Percentiles rank a stretch among this genome's conserved stretches.
phyloP scores from a whole-genome alignment of 1,139 yeast species.

The Diutina ranongensis region DNA sequence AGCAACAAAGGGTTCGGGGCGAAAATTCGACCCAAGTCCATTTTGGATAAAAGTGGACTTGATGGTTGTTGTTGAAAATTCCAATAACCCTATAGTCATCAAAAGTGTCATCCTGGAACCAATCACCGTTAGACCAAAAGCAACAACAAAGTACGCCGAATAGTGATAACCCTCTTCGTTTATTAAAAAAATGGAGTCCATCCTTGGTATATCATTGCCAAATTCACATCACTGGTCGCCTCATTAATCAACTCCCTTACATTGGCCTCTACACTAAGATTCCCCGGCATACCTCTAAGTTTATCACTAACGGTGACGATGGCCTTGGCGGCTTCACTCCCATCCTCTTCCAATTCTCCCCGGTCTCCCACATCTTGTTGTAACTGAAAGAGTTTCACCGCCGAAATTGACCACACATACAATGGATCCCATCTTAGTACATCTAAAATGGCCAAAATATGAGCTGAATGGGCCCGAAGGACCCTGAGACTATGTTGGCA shows the following conservation, averaged over 20 bases:
- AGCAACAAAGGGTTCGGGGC: too few relatives aligned
- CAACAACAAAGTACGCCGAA: too few relatives aligned
- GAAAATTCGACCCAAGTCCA: background rate
- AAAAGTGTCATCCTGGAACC: background rate
- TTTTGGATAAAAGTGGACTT: background rate
- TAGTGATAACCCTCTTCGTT: too few relatives aligned
- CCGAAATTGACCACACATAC: conserved; percentile 81
- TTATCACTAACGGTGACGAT: conserved; percentile 63
- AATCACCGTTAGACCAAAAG: background rate
- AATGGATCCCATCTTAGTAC: conserved; percentile 89
- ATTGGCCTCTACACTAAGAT: conserved; percentile 71
- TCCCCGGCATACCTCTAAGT: conserved; percentile 37
- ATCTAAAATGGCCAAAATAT: conserved; percentile 72
- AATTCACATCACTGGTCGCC: conserved; percentile 56
- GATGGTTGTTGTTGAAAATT: background rate
- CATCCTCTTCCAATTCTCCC: conserved; percentile 34
- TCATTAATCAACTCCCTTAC: conserved; percentile 72
- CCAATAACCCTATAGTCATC: too few relatives aligned
- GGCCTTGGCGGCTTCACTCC: conserved; percentile 74
- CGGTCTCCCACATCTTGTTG: conserved; percentile 27
- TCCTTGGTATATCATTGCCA: conserved; percentile 73
- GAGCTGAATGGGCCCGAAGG: conserved; percentile 51
- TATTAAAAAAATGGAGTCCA: conserved; percentile 58
- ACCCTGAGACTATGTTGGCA: conserved; percentile 69
- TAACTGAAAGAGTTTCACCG: conserved; percentile 44